Evolutionary conservation across 352 stramenopile genomes (phyloP).

Genomic region (Hyphochytrium catenoides): DNA sequence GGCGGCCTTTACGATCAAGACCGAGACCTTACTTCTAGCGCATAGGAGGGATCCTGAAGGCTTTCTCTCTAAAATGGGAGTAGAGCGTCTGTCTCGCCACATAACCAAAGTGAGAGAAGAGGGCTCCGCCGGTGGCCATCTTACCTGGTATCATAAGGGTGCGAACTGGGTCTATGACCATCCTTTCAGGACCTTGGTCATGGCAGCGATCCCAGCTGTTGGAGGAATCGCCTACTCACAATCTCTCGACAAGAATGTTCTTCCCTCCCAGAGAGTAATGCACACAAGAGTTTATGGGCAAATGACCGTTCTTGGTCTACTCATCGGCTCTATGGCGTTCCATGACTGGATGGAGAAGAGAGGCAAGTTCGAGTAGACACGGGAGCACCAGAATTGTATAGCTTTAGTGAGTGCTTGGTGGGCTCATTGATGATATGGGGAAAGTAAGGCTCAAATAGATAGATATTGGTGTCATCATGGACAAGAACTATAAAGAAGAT

Average conservation of each 20-base stretch:
- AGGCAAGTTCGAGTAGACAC: constrained; percentile 26
- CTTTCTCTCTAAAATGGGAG: constrained; percentile 31
- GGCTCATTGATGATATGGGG: too few species aligned
- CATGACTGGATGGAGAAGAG: constrained; percentile 50
- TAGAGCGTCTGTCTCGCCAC: too few species aligned
- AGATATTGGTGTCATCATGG: too few species aligned
- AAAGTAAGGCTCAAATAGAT: too few species aligned
- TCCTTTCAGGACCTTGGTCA: constrained; percentile 28
- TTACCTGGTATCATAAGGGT: constrained; percentile 26
- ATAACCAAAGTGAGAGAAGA: constrained; percentile 17
- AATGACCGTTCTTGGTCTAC: constrained; percentile 26
- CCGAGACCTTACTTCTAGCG: constrained; percentile 27
- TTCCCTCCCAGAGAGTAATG: constrained; percentile 54
- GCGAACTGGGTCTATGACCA: constrained; percentile 56
- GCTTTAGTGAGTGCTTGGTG: too few species aligned
- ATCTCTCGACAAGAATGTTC: constrained; percentile 33
- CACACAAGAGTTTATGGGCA: constrained; percentile 58
- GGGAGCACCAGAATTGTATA: constrained; percentile 1
- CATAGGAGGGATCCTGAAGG: constrained; percentile 36
- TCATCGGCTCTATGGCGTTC: constrained; percentile 51
- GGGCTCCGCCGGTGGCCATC: constrained; percentile 12
- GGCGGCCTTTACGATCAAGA: constrained; percentile 29
- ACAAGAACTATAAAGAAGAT: too few species aligned
- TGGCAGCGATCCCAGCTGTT: constrained; percentile 27
- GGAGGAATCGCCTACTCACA: constrained; percentile 41